phyloP scores from a whole-genome alignment of 2,329 filamentous ascomycete genomes.

The Meredithiella fracta region DNA sequence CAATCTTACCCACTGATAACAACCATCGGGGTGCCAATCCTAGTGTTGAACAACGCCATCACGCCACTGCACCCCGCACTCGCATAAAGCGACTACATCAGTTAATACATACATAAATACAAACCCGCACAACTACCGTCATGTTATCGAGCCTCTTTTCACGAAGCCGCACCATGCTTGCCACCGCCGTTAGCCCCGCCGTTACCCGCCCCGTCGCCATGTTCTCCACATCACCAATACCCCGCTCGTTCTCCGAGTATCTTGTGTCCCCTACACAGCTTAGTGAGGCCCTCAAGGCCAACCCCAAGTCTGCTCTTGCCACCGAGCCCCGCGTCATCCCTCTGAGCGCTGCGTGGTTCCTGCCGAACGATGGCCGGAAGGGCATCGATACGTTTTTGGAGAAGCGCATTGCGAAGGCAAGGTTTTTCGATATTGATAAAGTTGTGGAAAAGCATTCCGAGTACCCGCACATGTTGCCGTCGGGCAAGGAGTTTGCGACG shows the following conservation, averaged over 20 bases:
- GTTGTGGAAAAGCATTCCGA: constrained; percentile 75
- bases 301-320: constrained; percentile 61
- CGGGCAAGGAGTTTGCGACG: constrained; percentile 60
- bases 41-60: background rate
- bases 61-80: constrained; percentile 4
- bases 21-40: background rate
- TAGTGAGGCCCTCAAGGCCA: constrained; percentile 63
- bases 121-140: no score
- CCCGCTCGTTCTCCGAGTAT: constrained; percentile 51
- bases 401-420: constrained; percentile 70
- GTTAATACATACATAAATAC: background rate
- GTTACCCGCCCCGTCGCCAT: constrained; percentile 27
- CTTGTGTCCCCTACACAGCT: constrained; percentile 76
- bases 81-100: background rate
- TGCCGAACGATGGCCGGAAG: constrained; percentile 76
- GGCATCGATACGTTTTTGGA: constrained; percentile 69
- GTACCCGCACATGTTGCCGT: constrained; percentile 94
- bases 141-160: constrained; percentile 10
- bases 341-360: constrained; percentile 87
- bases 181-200: constrained; percentile 13
- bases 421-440: constrained; percentile 92
- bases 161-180: constrained; percentile 8
- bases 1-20: background rate
- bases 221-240: constrained; percentile 5
- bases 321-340: constrained; percentile 72